A percentile compares a stretch with the other conserved stretches of the same genome.
Conservation (phyloP, 1,139 yeast species). For the Nakaseomyces glabratus region DNA sequence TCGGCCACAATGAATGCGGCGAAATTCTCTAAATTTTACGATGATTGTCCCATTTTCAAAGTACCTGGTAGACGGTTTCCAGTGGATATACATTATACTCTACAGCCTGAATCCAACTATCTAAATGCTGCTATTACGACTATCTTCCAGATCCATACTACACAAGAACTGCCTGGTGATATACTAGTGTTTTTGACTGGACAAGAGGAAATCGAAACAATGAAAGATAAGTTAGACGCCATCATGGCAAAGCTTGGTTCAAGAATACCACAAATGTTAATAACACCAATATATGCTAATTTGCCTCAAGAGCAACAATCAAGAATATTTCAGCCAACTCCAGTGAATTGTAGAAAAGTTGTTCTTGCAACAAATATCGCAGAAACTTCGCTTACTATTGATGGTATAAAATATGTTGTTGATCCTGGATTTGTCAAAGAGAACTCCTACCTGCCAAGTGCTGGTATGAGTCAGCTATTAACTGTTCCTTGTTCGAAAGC, state of each 20-base stretch:
- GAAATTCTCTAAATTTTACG: conserved; percentile 72
- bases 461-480: conserved; percentile 84
- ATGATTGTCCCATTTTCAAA: conserved; percentile 74
- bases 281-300: conserved; percentile 89
- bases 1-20: conserved; percentile 92
- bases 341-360: conserved; percentile 69
- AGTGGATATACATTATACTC: conserved; percentile 78
- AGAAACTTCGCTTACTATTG: conserved; percentile 90
- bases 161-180: conserved; percentile 66
- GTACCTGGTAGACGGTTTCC: conserved; percentile 88
- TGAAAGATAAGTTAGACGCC: conserved; percentile 63
- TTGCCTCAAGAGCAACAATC: conserved; percentile 78
- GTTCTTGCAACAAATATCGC: conserved; percentile 95
- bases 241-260: conserved; percentile 57
- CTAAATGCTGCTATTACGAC: conserved; percentile 82
- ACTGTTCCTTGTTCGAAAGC: conserved; percentile 87
- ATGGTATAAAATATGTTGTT: conserved; percentile 79
- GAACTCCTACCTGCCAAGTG: conserved; percentile 66
- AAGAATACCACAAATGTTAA: conserved; percentile 52
- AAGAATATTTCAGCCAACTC: conserved; percentile 78
- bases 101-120: conserved; percentile 83
- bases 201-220: conserved; percentile 84
- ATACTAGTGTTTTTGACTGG: conserved; percentile 88
- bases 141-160: conserved; percentile 68
- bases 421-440: conserved; percentile 94